These are phyloP conservation scores for Ustilago bromivora DNA, from an alignment of 1,284 basidiomycete genomes.

Conservation along the genomic window DNA sequence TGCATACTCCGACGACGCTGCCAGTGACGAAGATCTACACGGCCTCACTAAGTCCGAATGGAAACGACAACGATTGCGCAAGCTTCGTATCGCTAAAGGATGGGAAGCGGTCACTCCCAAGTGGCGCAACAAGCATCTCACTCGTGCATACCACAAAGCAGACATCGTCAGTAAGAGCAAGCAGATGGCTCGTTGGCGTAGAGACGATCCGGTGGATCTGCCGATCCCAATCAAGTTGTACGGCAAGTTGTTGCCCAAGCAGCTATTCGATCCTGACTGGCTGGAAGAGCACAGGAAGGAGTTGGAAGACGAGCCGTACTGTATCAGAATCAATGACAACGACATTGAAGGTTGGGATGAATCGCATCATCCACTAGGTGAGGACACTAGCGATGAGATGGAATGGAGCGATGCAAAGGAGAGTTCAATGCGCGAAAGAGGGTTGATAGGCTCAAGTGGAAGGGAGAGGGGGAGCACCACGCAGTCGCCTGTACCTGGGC, in stretches of 20 bases:
- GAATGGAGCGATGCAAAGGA: conserved; percentile 58
- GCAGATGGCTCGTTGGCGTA: conserved; percentile 54
- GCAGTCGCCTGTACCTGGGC: conserved; percentile 17
- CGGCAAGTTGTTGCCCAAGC: conserved; percentile 45
- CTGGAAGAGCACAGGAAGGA: conserved; percentile 44
- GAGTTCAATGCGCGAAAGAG: conserved; percentile 24
- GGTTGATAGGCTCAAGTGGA: conserved; percentile 15
- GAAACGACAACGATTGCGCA: conserved; percentile 47
- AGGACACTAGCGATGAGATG: conserved; percentile 58
- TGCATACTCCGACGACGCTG: conserved; percentile 57
- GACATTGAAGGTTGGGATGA: conserved; percentile 55
- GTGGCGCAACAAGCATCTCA: conserved; percentile 57
- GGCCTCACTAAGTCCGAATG: conserved; percentile 52
- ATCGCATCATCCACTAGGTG: conserved; percentile 45
- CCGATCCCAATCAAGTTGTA: conserved; percentile 54
- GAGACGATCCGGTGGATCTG: conserved; percentile 55
- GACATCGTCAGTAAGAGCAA: conserved; percentile 56
- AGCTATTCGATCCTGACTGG: conserved; percentile 54
- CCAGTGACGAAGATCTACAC: conserved; percentile 59
- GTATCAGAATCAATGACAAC: conserved; percentile 48
- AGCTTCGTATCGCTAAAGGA: conserved; percentile 49
- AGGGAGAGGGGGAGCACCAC: conserved; percentile 22
- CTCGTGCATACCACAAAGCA: conserved; percentile 52
- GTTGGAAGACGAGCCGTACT: conserved; percentile 53
- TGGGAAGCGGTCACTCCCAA: conserved; percentile 57